Conservation (phyloP, 495 filamentous ascomycete genomes). For the Mycothermus thermophilus region DNA sequence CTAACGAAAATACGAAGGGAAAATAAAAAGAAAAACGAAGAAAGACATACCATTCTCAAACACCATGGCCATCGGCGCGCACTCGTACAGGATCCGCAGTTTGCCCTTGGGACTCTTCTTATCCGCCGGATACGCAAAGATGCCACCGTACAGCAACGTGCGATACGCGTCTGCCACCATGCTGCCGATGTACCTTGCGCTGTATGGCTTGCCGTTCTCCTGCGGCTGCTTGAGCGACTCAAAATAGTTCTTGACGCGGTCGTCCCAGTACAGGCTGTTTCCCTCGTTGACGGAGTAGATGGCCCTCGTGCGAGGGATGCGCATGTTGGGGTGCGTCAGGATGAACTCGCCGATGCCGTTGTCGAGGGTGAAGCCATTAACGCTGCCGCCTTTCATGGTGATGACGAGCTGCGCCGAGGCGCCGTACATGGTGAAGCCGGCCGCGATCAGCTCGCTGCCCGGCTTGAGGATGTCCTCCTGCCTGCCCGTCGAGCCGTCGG, state of each 20-base stretch:
- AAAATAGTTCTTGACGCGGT: slow-evolving; percentile 76
- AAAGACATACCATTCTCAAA: slow-evolving; percentile 79
- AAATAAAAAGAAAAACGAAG: not conserved
- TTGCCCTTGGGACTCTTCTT: slow-evolving; percentile 98
- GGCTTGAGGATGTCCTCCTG: slow-evolving; percentile 77
- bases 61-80: slow-evolving; percentile 97
- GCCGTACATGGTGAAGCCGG: slow-evolving; percentile 99
- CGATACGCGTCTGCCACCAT: slow-evolving; percentile 99
- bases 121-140: slow-evolving; percentile 95
- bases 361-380: slow-evolving; percentile 97
- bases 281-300: slow-evolving; percentile 99
- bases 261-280: slow-evolving; percentile 92
- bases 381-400: slow-evolving; percentile 83
- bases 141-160: slow-evolving; percentile 85
- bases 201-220: slow-evolving; percentile 74
- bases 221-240: slow-evolving; percentile 65
- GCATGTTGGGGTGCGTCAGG: slow-evolving; percentile 90
- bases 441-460: slow-evolving; percentile 80
- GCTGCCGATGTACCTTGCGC: slow-evolving; percentile 82
- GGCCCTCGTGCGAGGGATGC: slow-evolving; percentile 57
- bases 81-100: slow-evolving; percentile 94
- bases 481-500: slow-evolving; percentile 50
- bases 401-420: slow-evolving; percentile 91
- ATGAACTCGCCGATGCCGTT: slow-evolving; percentile 96
- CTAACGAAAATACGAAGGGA: not conserved